Base-by-base conservation (phyloP, 805 yeast genomes). In the Nakazawaea ambrosiae region DNA sequence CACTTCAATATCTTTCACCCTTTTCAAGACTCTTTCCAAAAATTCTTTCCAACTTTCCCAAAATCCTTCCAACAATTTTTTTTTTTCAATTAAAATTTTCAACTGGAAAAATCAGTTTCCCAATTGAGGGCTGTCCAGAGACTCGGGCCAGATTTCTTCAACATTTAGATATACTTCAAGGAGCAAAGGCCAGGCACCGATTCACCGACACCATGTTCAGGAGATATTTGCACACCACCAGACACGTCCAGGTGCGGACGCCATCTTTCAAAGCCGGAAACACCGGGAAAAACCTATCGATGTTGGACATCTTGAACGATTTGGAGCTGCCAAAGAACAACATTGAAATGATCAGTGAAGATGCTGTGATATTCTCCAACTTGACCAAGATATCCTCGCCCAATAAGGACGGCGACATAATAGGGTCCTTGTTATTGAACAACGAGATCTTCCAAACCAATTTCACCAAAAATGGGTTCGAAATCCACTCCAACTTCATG, bases 401-500 rank as follows among this genome's bases (percentile, higher is more conserved):
- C 3, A 53, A 56, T 34, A 45, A 54, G 24, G 44, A 56, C 16
- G 63, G 65, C 6, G 56, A 63, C 29, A 51, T 62, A 11, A 60
- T 63, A 12, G 81, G 75, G 9, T 63, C 73, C 1, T 47, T 77
- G 15, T 57, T 80, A 4, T 37, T 79, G 8, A 70, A 72, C 49
- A 75, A 63, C 48, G 87, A 81, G 48, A 70, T 78, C 1, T 73
- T 76, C 44, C 81, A 79, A 49, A 66, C 82, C 28, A 70, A 76
- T 46, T 51, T 81, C 31, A 47, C 62, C 17, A 45, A 50, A 37
- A 46, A 48, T 26, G 55, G 64, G 15, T 39, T 20, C 26, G 49
- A 56, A n/a, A 73, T 76, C 2, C 67, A 69, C 40, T 72, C 72
- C 32, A 50, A 61, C 7, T 38, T 30, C 25, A 35, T 33, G 34